Evolutionary conservation across 1,139 yeast species (phyloP).

Genomic region (Saccharomyces hybrid): DNA sequence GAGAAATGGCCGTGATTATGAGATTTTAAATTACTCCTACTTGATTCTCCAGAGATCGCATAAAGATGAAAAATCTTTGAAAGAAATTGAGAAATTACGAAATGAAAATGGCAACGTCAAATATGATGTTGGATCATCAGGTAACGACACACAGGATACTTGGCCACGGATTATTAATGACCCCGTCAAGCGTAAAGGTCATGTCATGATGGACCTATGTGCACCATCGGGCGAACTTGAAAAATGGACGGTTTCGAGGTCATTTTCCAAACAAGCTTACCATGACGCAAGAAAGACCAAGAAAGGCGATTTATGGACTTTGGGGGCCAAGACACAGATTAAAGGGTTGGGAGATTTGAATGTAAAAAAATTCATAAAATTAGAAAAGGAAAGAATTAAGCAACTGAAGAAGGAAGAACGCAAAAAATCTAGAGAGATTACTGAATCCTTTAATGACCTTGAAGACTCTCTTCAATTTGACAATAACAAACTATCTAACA

Average conservation of each 20-base stretch:
- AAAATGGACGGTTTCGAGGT: constrained; percentile 80
- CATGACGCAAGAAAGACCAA: constrained; percentile 83
- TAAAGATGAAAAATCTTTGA: constrained; percentile 27
- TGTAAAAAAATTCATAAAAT: constrained; percentile 22
- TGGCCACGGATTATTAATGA: constrained; percentile 71
- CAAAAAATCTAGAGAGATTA: not conserved
- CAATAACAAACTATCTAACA: not conserved
- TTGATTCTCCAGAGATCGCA: constrained; percentile 58
- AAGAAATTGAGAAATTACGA: constrained; percentile 26
- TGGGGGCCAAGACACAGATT: constrained; percentile 61
- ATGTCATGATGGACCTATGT: constrained; percentile 74
- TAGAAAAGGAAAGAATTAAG: constrained; percentile 28
- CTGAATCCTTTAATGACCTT: not conserved
- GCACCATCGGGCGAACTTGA: constrained; percentile 72
- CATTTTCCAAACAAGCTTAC: constrained; percentile 65
- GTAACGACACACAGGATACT: constrained; percentile 34
- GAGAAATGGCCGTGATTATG: constrained; percentile 63
- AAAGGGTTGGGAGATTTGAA: constrained; percentile 29
- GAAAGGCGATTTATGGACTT: constrained; percentile 86
- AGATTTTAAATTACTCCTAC: constrained; percentile 69
- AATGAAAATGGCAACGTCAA: constrained; percentile 9
- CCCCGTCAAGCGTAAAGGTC: constrained; percentile 76
- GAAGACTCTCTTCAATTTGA: not conserved
- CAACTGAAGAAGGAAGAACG: constrained; percentile 15
- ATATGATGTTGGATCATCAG: constrained; percentile 19